phyloP scores from a whole-genome alignment of 306 rosid species.

The Glycine tomentella region DNA sequence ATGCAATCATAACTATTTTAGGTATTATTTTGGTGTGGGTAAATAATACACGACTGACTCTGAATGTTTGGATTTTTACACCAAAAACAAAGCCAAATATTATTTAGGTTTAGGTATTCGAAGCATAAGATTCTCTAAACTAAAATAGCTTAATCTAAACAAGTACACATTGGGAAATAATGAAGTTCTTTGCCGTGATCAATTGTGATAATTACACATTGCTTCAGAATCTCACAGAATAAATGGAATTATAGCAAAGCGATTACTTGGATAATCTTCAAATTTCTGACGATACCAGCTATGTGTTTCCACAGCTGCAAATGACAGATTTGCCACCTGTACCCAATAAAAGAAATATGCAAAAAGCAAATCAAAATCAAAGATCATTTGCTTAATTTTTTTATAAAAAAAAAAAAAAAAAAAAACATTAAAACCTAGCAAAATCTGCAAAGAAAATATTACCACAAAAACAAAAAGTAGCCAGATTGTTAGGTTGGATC shows the following conservation, averaged over 20 bases:
- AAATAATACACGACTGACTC: not conserved
- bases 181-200: slow-evolving; percentile 9
- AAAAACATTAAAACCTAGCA: slow-evolving; percentile 29
- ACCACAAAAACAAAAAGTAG: slow-evolving; percentile 85
- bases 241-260: slow-evolving; percentile 72
- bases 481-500: slow-evolving; percentile 82
- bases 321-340: slow-evolving; percentile 76
- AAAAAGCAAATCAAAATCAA: slow-evolving; percentile 23
- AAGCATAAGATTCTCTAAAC: not conserved
- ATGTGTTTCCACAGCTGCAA: slow-evolving; percentile 88
- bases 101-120: not conserved
- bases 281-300: slow-evolving; percentile 80
- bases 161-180: slow-evolving; percentile 24
- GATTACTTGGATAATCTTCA: slow-evolving; percentile 71
- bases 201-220: slow-evolving; percentile 25
- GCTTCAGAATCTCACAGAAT: slow-evolving; percentile 50
- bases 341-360: slow-evolving; percentile 22
- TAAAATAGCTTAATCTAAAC: slow-evolving; percentile 21
- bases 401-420: not conserved
- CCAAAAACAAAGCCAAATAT: not conserved
- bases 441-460: slow-evolving; percentile 39
- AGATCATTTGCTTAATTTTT: not conserved
- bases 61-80: slow-evolving; percentile 9
- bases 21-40: not conserved
- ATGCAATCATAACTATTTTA: not conserved